Evolutionary conservation across 345 rosid species (phyloP).

Genomic region (Cardamine occulta): DNA sequence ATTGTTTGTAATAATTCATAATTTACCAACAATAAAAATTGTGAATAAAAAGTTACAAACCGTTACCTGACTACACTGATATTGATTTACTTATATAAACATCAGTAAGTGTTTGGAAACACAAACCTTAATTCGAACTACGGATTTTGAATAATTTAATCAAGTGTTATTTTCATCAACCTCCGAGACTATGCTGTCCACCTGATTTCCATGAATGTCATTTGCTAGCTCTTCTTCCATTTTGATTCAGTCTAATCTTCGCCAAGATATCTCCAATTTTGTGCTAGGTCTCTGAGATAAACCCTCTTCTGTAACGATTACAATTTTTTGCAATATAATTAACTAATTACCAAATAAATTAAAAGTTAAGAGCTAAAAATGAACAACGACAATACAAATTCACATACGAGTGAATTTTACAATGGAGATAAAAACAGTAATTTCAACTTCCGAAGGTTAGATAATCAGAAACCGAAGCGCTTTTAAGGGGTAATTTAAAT

Average conservation of each 20-base stretch:
- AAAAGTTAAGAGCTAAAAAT: background rate
- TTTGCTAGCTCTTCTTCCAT: background rate
- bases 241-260: background rate
- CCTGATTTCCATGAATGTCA: background rate
- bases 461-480: conserved; percentile 27
- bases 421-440: background rate
- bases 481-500: background rate
- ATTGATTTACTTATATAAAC: background rate
- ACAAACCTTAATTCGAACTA: background rate
- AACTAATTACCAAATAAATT: background rate
- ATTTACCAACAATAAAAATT: background rate
- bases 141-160: background rate
- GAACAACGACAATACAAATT: background rate
- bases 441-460: conserved; percentile 34
- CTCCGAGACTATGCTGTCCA: background rate
- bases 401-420: background rate
- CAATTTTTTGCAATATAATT: background rate
- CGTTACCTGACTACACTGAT: background rate
- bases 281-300: background rate
- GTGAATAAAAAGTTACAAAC: background rate
- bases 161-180: background rate
- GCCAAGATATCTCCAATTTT: background rate
- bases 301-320: background rate
- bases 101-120: background rate
- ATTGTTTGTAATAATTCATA: background rate